Conservation (phyloP, 2,329 filamentous ascomycete species). For the Penicillium sp. region DNA sequence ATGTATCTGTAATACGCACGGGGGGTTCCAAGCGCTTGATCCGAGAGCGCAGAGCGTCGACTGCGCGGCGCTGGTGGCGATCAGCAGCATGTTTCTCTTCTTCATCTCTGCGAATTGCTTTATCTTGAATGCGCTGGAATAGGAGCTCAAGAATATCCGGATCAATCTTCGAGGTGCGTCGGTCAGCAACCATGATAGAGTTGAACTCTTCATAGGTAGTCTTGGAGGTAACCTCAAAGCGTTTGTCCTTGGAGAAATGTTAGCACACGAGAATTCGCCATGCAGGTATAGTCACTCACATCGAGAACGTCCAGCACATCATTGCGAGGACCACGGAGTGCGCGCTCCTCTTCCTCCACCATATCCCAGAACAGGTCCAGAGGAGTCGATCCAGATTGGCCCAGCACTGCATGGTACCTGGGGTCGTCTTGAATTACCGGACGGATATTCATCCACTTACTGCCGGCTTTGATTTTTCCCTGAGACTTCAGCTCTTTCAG, state of each 20-base stretch:
- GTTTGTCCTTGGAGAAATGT: constrained; percentile 66
- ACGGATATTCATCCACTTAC: constrained; percentile 83
- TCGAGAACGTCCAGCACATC: constrained; percentile 85
- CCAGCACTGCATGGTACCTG: constrained; percentile 79
- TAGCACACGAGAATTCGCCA: constrained; percentile 28
- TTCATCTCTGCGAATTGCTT: constrained; percentile 75
- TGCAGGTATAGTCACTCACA: constrained; percentile 53
- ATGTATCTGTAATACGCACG: constrained; percentile 73
- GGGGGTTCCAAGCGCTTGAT: constrained; percentile 91
- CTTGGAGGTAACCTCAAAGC: constrained; percentile 82
- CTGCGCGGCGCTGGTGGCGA: constrained; percentile 77
- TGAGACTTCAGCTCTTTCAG: constrained; percentile 70
- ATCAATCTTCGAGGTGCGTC: constrained; percentile 83
- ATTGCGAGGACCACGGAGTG: constrained; percentile 76
- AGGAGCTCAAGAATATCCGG: constrained; percentile 75
- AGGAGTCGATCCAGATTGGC: constrained; percentile 78
- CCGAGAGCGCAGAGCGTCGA: constrained; percentile 78
- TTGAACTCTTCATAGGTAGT: constrained; percentile 89
- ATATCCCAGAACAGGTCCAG: constrained; percentile 95
- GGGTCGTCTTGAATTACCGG: constrained; percentile 74
- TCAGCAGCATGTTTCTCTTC: constrained; percentile 81
- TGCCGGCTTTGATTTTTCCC: constrained; percentile 82
- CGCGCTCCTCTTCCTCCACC: constrained; percentile 87
- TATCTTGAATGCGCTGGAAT: constrained; percentile 85
- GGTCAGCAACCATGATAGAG: constrained; percentile 77